A percentile compares a stretch with the other conserved stretches of the same genome.
Evolutionary conservation across 2,329 filamentous ascomycete genomes (phyloP).

Genomic region (Ophidiomyces ophidiicola): DNA sequence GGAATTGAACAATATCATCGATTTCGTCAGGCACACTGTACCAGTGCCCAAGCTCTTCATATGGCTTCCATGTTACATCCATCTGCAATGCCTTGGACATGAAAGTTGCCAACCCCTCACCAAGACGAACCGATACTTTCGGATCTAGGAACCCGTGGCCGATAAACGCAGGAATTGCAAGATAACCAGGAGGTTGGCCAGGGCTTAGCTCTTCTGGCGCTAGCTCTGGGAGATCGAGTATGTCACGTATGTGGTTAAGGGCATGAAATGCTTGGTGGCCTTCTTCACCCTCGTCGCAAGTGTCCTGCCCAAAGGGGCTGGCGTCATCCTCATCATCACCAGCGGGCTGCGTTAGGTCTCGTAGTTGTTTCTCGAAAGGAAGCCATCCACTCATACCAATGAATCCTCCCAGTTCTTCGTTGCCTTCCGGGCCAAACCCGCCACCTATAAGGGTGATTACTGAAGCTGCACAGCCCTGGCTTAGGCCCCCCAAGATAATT

Average conservation of each 20-base stretch:
- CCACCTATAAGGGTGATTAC: constrained; percentile 34
- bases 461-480: constrained; percentile 42
- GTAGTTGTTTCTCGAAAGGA: constrained; percentile 24
- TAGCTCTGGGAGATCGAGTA: constrained; percentile 19
- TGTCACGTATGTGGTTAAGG: constrained; percentile 24
- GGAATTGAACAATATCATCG: constrained; percentile 35
- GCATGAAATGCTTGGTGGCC: constrained; percentile 15
- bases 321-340: constrained; percentile 12
- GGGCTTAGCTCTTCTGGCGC: constrained; percentile 3
- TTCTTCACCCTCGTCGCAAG: not conserved
- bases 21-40: constrained; percentile 40
- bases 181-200: too few relatives aligned
- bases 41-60: constrained; percentile 37
- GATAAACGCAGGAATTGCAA: constrained; percentile 33
- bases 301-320: not conserved
- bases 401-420: constrained; percentile 29
- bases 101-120: constrained; percentile 22
- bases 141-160: constrained; percentile 34
- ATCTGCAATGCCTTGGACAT: constrained; percentile 17
- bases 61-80: constrained; percentile 31
- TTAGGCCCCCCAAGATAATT: constrained; percentile 42
- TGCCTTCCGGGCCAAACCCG: constrained; percentile 15
- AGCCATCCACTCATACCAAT: constrained; percentile 40
- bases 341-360: constrained; percentile 1
- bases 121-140: constrained; percentile 26